Evolutionary conservation across 768 basidiomycete genomes (phyloP).

Genomic region (Naganishia randhawae): DNA sequence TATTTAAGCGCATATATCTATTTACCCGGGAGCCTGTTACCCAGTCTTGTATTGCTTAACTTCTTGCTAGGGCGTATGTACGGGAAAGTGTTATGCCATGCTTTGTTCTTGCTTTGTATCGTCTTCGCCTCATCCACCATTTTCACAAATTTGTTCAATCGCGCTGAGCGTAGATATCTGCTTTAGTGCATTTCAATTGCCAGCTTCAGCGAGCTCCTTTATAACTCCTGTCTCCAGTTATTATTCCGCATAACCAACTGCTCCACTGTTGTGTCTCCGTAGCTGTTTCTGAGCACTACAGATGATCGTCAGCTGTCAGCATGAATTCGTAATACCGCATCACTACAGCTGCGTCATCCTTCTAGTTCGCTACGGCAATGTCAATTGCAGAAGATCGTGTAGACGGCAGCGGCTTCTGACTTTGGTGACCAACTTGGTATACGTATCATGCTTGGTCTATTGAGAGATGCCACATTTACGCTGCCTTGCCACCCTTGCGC

Average conservation of each 20-base stretch:
- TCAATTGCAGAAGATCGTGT: too few relatives aligned
- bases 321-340: too few relatives aligned
- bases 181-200: too few relatives aligned
- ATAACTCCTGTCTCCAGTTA: too few relatives aligned
- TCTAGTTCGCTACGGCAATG: too few relatives aligned
- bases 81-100: not conserved
- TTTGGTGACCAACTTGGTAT: too few relatives aligned
- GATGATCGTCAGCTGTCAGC: too few relatives aligned
- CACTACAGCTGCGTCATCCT: too few relatives aligned
- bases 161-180: not conserved
- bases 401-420: too few relatives aligned
- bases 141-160: not conserved
- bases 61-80: not conserved
- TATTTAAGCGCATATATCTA: constrained; percentile 21
- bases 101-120: constrained; percentile 7
- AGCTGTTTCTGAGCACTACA: too few relatives aligned
- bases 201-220: too few relatives aligned
- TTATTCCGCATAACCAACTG: not conserved
- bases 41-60: constrained; percentile 11
- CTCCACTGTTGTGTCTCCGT: not conserved
- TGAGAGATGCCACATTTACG: not conserved
- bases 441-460: not conserved
- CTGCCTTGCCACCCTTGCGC: constrained; percentile 12
- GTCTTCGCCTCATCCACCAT: not conserved
- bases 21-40: constrained; percentile 16